Evolutionary conservation across 768 basidiomycete species (phyloP).

Genomic region (Boletus subcaerulescens): DNA sequence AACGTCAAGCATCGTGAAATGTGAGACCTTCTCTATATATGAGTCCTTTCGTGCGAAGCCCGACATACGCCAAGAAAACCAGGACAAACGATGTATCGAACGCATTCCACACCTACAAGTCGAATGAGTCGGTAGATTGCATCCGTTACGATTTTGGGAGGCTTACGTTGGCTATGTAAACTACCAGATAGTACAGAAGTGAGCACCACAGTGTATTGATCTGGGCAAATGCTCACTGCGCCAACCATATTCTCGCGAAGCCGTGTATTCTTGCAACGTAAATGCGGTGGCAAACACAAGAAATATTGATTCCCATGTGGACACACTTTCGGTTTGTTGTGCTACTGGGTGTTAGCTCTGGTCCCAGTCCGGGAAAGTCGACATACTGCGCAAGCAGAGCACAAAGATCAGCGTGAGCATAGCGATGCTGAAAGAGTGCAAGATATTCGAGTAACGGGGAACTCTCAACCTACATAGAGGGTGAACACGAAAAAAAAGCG

Average conservation of each 20-base stretch:
- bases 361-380: background rate
- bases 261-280: constrained; percentile 82
- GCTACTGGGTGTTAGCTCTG: constrained; percentile 38
- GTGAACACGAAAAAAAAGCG: background rate
- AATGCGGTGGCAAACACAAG: constrained; percentile 77
- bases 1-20: background rate
- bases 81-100: constrained; percentile 77
- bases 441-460: constrained; percentile 71
- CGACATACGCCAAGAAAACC: constrained; percentile 67
- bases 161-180: constrained; percentile 79
- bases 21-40: constrained; percentile 46
- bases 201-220: background rate
- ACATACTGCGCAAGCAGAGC: constrained; percentile 70
- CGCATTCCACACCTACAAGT: constrained; percentile 79
- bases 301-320: constrained; percentile 68
- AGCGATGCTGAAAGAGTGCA: constrained; percentile 78
- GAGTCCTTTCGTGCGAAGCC: constrained; percentile 64
- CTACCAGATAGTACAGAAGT: constrained; percentile 30
- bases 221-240: constrained; percentile 54
- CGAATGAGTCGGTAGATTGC: background rate
- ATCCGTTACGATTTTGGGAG: background rate
- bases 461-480: constrained; percentile 61
- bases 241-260: constrained; percentile 86
- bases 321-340: constrained; percentile 49
- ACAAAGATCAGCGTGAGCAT: constrained; percentile 66